Conservation (phyloP, 495 filamentous ascomycete genomes). For the Platismatia glauca region DNA sequence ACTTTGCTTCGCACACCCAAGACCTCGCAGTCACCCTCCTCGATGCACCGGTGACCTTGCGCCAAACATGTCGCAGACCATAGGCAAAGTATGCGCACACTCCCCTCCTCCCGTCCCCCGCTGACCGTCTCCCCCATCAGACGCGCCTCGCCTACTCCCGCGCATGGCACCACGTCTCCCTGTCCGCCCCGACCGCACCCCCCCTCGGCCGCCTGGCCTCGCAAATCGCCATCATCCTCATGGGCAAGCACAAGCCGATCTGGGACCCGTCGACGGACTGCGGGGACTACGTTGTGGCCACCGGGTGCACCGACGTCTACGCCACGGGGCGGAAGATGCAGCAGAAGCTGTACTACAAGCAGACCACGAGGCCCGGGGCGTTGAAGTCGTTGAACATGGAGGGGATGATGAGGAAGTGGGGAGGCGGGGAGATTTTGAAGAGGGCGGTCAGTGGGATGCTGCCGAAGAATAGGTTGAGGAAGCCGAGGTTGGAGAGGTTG, state of each 20-base stretch:
- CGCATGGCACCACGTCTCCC: slow-evolving; percentile 80
- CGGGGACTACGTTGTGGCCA: slow-evolving; percentile 96
- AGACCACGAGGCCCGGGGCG: slow-evolving; percentile 82
- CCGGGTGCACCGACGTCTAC: slow-evolving; percentile 75
- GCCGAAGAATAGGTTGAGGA: slow-evolving; percentile 88
- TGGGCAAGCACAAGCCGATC: slow-evolving; percentile 99
- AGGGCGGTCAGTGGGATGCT: slow-evolving; percentile 94
- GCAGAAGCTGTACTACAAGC: slow-evolving; percentile 91
- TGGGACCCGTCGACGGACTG: slow-evolving; percentile 94
- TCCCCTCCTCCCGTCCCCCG: not conserved
- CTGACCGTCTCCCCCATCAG: slow-evolving; percentile 37
- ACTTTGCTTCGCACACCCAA: not conserved
- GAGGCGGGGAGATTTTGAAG: slow-evolving; percentile 85
- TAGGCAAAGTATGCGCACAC: slow-evolving; percentile 49
- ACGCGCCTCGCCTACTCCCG: slow-evolving; percentile 94
- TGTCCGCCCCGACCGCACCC: slow-evolving; percentile 44
- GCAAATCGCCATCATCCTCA: slow-evolving; percentile 80
- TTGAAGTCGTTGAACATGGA: slow-evolving; percentile 90
- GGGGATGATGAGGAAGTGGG: slow-evolving; percentile 84
- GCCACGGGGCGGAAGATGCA: slow-evolving; percentile 84
- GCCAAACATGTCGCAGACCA: slow-evolving; percentile 54
- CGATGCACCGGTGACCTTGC: slow-evolving; percentile 19
- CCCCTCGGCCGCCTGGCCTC: slow-evolving; percentile 83
- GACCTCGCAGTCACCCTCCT: not conserved
- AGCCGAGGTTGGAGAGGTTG: slow-evolving; percentile 74